Base-by-base conservation (phyloP, 2,329 filamentous ascomycete genomes). In the Orbilia brochopaga region DNA sequence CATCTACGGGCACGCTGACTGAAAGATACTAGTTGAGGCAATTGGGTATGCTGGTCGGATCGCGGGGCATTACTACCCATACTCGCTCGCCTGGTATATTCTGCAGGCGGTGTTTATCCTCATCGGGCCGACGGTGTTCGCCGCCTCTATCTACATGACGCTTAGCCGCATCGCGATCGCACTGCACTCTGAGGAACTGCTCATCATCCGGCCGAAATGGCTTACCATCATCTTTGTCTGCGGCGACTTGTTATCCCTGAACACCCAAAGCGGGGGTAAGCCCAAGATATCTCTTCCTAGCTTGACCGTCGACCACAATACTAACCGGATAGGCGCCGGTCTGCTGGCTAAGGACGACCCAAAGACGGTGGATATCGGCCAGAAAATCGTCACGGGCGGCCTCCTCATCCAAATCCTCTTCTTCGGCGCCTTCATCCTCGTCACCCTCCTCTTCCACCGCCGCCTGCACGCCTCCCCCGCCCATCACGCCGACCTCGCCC, bases 401-500 rank as follows among this genome's bases (percentile, higher is more conserved):
- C 78, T 88, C 1, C 76, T 84, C 32, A 77, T 87, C 15, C 86
- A 88, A 75, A 80, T 88, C 23, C 42, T 85, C 46, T 81, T 85
- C 62, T 87, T 88, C 72, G 81, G 80, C 21, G 78, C 87, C 37
- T 88, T 88, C 75, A 77, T 84, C 37, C 63, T 81, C 2, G 81
- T 82, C 0, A 80, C 83, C 0, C 74, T 80, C 1, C 67, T 83
- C 0, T 86, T 86, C 78, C 82, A 87, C 73, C 53, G 1, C 1
- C 53, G 59, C 23, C 66, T 70, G 0, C 40, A 37, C 27, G 7
- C 24, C 11, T 70, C 66, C 1, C 58, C 66, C 0, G 52, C 59
- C 15, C 59, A 60, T 37, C 24, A 27, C 6, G n/a, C 23, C n/a
- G 59, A 70, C 48, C 35, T n/a, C 2, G 21, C 63, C 30, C 53